Base-by-base conservation (phyloP, 1,139 yeast species). In the Kodamaea arcana region DNA sequence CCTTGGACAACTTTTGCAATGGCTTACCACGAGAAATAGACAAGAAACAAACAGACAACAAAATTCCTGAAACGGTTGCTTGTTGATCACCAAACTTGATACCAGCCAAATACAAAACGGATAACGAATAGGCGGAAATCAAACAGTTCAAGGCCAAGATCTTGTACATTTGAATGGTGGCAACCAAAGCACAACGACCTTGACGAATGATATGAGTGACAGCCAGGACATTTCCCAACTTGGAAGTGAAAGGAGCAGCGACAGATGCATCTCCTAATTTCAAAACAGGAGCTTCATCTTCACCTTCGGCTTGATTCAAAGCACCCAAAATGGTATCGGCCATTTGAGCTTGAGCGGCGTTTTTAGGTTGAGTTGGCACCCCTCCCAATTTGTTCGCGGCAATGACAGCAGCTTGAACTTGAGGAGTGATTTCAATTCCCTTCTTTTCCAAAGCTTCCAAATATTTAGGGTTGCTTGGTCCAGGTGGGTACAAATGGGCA, bases 191-290 rank as follows among this genome's bases (percentile, higher is more conserved):
- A 71, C 96, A 87, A 66, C 99, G 88, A 48, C 99, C 99, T 72
- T 94, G 97, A 65, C 99, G 90, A 50, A 92, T 78, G 47, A 92
- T 86, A 54, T 88, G 83, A 35, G 95, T 85, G 39, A 94, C 97
- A 36, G 98, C 83, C 37, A 92, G 78, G 32, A 94, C 98, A 56
- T 84, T 85, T 24, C 96, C 79, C 48, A 92, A 76, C 58, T 92
- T 92, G 18, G 97, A 90, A 14, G 99, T 92, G 58, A 92, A 88
- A 30, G 99, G 99, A 26, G 99, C 99, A 38, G 99, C 99, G 51
- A 94, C 96, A 18, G 97, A 90, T 8, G 99, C 99, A 66, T 92
- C 99, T 52, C 99, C 99, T 38, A 92, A 72, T 60, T 92, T 94
- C 64, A 92, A 75, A 31, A 85, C 80, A 39, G 99, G 98, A 0